A percentile compares a stretch with the other conserved stretches of the same genome.
Conservation (phyloP, 768 basidiomycete genomes). For the Tricholoma saponaceum region DNA sequence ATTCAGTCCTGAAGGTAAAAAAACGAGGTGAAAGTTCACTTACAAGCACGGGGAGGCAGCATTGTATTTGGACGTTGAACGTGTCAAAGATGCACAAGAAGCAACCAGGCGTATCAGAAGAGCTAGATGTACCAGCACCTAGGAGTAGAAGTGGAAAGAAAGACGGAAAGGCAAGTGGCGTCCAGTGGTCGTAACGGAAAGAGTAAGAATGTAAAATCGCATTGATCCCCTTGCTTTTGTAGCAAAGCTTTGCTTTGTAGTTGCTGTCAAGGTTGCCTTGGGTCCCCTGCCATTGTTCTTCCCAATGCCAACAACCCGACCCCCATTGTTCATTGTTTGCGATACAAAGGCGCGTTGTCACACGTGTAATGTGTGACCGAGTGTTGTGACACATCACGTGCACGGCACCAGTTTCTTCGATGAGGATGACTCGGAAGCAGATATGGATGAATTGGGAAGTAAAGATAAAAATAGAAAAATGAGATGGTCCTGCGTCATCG, state of each 20-base stretch:
- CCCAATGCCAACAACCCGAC: too few relatives aligned
- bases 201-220: not conserved
- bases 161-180: constrained; percentile 2
- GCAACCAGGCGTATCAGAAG: constrained; percentile 13
- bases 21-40: not conserved
- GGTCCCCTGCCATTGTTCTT: not conserved
- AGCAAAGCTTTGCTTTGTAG: not conserved
- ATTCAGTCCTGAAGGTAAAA: not conserved
- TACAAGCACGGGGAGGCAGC: constrained; percentile 23
- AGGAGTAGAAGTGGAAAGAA: constrained; percentile 9
- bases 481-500: too few relatives aligned
- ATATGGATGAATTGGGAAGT: too few relatives aligned
- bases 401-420: too few relatives aligned
- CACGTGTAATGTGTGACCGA: too few relatives aligned
- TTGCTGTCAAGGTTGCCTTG: not conserved
- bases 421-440: too few relatives aligned
- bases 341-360: too few relatives aligned
- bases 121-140: constrained; percentile 19
- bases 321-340: not conserved
- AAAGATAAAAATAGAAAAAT: too few relatives aligned
- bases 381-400: not conserved
- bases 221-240: not conserved
- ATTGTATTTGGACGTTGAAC: not conserved
- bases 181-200: not conserved
- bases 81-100: not conserved